These are phyloP conservation scores for Epichloe sibirici DNA, from an alignment of 2,329 filamentous ascomycete genomes.

Conservation along the genomic window DNA sequence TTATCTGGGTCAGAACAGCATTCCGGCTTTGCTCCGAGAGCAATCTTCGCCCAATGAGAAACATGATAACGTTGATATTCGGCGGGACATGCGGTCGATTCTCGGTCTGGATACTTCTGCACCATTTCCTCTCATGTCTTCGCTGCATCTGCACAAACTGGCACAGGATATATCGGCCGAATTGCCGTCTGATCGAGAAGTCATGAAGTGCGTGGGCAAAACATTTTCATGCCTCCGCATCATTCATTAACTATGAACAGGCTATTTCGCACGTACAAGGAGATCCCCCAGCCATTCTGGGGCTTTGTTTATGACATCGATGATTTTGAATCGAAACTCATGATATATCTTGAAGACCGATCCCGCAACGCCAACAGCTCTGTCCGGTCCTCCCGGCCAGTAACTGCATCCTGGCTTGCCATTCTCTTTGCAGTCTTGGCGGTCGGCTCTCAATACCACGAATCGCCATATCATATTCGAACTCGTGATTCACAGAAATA, in stretches of 20 bases:
- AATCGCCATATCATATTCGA: conserved; percentile 49
- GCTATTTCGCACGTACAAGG: conserved; percentile 53
- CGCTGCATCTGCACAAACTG: conserved; percentile 45
- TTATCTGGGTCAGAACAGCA: conserved; percentile 56
- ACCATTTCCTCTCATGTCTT: conserved; percentile 55
- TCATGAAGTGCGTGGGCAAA: conserved; percentile 45
- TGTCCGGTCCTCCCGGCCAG: conserved; percentile 33
- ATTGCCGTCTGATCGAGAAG: conserved; percentile 51
- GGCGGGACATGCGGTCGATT: conserved; percentile 54
- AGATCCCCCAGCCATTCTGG: conserved; percentile 57
- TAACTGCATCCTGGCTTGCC: conserved; percentile 54
- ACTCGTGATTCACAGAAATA: conserved; percentile 48
- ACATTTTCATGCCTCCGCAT: neutral
- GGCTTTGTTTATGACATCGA: conserved; percentile 55
- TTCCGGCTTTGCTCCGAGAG: conserved; percentile 51
- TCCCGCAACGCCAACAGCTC: conserved; percentile 40
- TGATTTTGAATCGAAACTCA: conserved; percentile 50
- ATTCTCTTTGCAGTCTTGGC: conserved; percentile 54
- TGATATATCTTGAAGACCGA: conserved; percentile 53
- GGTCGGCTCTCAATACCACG: conserved; percentile 54
- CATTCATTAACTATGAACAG: conserved; percentile 22
- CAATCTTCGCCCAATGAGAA: conserved; percentile 42
- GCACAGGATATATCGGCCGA: conserved; percentile 49
- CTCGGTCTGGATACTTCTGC: conserved; percentile 53
- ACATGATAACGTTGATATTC: conserved; percentile 42